Evolutionary conservation across 1,139 yeast species (phyloP).

Genomic region (Scheffersomyces stambukii): DNA sequence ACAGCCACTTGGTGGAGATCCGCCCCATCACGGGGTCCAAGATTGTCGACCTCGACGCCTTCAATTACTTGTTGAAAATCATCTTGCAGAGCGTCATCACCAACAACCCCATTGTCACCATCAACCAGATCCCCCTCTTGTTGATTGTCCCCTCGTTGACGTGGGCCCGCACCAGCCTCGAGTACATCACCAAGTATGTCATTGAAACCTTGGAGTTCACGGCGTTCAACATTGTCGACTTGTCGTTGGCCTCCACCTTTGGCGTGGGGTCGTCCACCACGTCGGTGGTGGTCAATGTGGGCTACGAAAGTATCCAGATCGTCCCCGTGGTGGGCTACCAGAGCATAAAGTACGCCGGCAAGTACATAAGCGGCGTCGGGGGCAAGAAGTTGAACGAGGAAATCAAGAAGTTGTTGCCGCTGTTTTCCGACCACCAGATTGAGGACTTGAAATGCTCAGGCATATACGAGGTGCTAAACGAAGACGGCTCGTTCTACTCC

Average conservation of each 20-base stretch:
- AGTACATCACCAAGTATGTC: conserved; percentile 66
- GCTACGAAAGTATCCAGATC: conserved; percentile 69
- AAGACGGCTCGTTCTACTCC: conserved; percentile 55
- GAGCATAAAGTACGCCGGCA: conserved; percentile 51
- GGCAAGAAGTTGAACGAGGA: conserved; percentile 58
- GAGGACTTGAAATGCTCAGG: conserved; percentile 72
- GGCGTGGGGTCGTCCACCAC: conserved; percentile 61
- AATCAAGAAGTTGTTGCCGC: conserved; percentile 52
- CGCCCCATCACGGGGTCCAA: conserved; percentile 62
- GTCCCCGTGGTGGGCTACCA: conserved; percentile 75
- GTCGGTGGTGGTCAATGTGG: conserved; percentile 77
- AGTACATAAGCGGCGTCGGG: conserved; percentile 49
- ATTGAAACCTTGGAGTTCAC: conserved; percentile 73
- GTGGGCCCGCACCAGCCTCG: conserved; percentile 70
- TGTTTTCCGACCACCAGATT: conserved; percentile 53
- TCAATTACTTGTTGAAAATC: conserved; percentile 62
- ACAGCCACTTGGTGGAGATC: conserved; percentile 35
- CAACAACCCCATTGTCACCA: conserved; percentile 46
- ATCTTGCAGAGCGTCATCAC: conserved; percentile 55
- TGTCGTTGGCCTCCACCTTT: conserved; percentile 66
- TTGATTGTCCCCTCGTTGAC: conserved; percentile 58
- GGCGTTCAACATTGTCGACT: conserved; percentile 68
- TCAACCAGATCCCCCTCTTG: conserved; percentile 46
- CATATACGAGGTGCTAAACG: conserved; percentile 71
- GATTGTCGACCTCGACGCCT: conserved; percentile 65